phyloP scores from a whole-genome alignment of 2,329 filamentous ascomycete species.

The Aspergillus terreus region DNA sequence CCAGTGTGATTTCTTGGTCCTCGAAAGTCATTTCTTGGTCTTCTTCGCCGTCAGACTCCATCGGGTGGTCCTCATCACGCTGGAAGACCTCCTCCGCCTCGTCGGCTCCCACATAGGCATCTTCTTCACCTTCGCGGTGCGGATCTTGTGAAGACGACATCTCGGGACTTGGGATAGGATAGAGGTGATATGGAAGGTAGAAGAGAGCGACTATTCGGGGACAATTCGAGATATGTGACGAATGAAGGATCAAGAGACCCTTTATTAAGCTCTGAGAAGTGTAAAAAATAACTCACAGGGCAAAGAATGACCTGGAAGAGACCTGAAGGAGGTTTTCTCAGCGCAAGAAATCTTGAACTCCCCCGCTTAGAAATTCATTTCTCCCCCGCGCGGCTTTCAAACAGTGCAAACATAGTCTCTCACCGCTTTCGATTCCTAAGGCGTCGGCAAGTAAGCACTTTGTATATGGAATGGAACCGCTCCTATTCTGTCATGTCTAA shows the following conservation, averaged over 20 bases:
- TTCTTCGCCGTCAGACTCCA: constrained; percentile 69
- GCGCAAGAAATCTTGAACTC: constrained; percentile 4
- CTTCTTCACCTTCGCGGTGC: constrained; percentile 56
- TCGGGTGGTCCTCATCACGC: constrained; percentile 65
- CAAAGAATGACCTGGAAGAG: neutral
- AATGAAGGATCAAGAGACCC: neutral
- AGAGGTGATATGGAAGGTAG: neutral
- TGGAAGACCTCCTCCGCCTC: constrained; percentile 76
- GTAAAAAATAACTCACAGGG: neutral
- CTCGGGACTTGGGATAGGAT: constrained; percentile 5
- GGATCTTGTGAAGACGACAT: constrained; percentile 36
- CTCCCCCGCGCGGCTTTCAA: constrained; percentile 20
- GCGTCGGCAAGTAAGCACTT: no score
- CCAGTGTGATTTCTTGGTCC: constrained; percentile 67
- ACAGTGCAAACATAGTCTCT: constrained; percentile 20
- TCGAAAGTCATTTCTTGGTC: constrained; percentile 47
- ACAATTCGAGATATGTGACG: neutral
- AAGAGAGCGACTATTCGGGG: neutral
- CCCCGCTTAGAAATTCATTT: constrained; percentile 28
- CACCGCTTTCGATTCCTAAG: neutral
- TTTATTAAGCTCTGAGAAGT: neutral
- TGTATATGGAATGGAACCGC: no score
- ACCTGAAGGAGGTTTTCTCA: neutral
- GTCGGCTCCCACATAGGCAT: constrained; percentile 70
- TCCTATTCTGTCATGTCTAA: constrained; percentile 1